phyloP scores from a whole-genome alignment of 371 early-diverging fungal genomes.

The Sporodiniella umbellata region DNA sequence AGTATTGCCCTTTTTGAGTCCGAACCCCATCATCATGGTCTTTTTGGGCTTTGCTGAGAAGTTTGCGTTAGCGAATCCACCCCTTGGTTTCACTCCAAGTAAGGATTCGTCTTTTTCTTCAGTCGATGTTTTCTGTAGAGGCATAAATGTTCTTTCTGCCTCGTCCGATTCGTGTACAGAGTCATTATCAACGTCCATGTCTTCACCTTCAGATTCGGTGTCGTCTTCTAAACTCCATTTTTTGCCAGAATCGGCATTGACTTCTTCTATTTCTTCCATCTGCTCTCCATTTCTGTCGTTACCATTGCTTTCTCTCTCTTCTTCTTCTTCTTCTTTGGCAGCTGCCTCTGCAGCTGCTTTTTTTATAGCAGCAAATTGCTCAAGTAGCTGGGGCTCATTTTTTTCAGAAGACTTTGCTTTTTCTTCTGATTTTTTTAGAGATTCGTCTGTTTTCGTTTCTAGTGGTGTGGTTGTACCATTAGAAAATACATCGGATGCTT shows the following conservation, averaged over 20 bases:
- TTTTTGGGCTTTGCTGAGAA: constrained; percentile 26
- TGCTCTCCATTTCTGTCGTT: no score
- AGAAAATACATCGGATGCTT: no score
- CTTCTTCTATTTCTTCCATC: constrained; percentile 8
- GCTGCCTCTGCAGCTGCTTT: constrained; percentile 22
- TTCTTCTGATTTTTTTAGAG: constrained; percentile 18
- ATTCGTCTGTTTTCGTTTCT: constrained; percentile 40
- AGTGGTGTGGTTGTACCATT: no score
- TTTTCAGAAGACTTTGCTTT: constrained; percentile 1
- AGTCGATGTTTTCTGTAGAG: constrained; percentile 16
- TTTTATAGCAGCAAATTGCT: constrained; percentile 28
- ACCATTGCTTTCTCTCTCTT: constrained; percentile 21
- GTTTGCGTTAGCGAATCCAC: constrained; percentile 12
- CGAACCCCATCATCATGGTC: constrained; percentile 42
- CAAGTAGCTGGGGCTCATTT: constrained; percentile 18
- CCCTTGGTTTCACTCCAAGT: constrained; percentile 17
- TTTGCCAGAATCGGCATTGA: constrained; percentile 13
- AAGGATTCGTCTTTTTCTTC: constrained; percentile 23
- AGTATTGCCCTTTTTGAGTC: constrained; percentile 14
- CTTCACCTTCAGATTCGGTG: constrained; percentile 18
- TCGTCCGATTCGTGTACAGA: constrained; percentile 5
- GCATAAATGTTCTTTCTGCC: constrained; percentile 31
- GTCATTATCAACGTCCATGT: constrained; percentile 16
- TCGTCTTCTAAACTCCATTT: constrained; percentile 27
- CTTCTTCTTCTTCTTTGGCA: constrained; percentile 11